phyloP scores from a whole-genome alignment of 768 basidiomycete species.

The Gymnopilus junonius region DNA sequence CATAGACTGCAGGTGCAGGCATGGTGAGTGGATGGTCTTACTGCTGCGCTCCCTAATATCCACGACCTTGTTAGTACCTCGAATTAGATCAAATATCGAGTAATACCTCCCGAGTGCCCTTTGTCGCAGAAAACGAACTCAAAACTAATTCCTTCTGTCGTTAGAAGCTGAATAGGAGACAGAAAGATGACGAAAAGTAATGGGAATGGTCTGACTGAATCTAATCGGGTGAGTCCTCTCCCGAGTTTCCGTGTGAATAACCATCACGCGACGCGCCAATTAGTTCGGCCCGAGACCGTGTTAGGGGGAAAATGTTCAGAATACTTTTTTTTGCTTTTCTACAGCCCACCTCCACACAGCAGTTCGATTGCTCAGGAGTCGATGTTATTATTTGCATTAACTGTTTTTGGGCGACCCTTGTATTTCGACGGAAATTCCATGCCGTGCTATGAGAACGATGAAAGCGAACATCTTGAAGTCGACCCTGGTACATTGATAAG shows the following conservation, averaged over 20 bases:
- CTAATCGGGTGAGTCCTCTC: constrained; percentile 4
- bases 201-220: constrained; percentile 1
- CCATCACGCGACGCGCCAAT: constrained; percentile 1
- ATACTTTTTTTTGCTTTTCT: no score
- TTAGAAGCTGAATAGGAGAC: background rate
- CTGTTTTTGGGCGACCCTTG: no score
- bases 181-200: background rate
- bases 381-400: no score
- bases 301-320: no score
- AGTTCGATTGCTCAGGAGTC: no score
- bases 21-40: no score
- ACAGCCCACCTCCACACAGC: no score
- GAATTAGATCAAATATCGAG: no score
- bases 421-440: no score
- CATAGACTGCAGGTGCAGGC: constrained; percentile 51
- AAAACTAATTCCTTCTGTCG: background rate
- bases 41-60: constrained; percentile 3
- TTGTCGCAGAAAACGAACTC: no score
- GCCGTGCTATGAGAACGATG: no score
- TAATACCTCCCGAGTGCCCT: no score
- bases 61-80: background rate
- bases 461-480: background rate
- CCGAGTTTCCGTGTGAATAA: background rate
- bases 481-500: background rate
- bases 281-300: background rate